phyloP scores from a whole-genome alignment of 345 rosid genomes.

The Arabidopsis suecica region DNA sequence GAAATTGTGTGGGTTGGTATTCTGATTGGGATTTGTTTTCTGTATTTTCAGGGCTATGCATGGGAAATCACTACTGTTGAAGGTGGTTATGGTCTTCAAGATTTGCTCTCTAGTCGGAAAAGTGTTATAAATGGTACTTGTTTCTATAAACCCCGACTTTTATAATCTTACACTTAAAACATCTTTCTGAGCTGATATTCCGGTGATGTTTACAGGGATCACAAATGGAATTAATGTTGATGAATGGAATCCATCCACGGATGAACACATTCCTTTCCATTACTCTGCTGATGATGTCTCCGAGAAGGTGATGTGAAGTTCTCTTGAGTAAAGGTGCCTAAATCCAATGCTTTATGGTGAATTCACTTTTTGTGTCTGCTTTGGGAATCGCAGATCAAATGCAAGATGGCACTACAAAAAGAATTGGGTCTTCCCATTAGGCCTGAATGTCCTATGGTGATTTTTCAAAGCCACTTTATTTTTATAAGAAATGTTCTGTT shows the following conservation, averaged over 20 bases:
- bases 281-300: constrained; percentile 74
- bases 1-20: neutral
- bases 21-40: neutral
- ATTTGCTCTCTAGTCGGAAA: constrained; percentile 70
- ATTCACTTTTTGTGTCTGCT: constrained; percentile 33
- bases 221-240: constrained; percentile 80
- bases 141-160: neutral
- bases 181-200: constrained; percentile 9
- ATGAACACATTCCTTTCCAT: constrained; percentile 65
- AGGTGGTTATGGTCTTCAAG: constrained; percentile 93
- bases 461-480: constrained; percentile 5
- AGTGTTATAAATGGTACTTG: constrained; percentile 75
- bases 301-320: constrained; percentile 64
- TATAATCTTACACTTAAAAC: neutral
- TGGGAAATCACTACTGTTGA: constrained; percentile 97
- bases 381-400: constrained; percentile 60
- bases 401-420: constrained; percentile 89
- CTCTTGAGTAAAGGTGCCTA: neutral
- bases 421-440: constrained; percentile 86
- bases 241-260: constrained; percentile 89
- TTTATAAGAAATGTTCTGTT: neutral
- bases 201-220: constrained; percentile 56
- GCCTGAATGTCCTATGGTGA: constrained; percentile 90
- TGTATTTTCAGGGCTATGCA: constrained; percentile 75
- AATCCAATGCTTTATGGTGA: constrained; percentile 31